These are phyloP conservation scores for Baudoinia panamericana DNA, from an alignment of 495 filamentous ascomycete genomes.

Conservation along the genomic window DNA sequence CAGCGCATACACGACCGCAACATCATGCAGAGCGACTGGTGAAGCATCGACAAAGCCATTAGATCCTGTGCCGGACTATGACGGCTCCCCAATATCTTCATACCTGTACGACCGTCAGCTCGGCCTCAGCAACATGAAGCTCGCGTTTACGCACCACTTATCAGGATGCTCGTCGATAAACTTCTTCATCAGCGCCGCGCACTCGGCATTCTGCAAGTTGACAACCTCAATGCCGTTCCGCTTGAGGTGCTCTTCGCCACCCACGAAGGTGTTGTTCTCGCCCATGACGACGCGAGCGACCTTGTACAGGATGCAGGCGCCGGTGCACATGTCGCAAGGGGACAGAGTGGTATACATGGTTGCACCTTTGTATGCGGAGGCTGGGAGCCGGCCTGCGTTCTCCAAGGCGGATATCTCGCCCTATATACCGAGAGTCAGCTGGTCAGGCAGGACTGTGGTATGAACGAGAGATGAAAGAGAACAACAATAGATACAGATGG, in stretches of 20 bases:
- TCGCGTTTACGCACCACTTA: slow-evolving; percentile 12
- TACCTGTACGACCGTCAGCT: slow-evolving; percentile 38
- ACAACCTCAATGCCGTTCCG: slow-evolving; percentile 63
- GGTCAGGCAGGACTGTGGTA: not conserved
- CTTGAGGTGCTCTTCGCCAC: slow-evolving; percentile 61
- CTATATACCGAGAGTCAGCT: slow-evolving; percentile 31
- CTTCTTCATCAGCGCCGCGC: slow-evolving; percentile 57
- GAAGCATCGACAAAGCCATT: slow-evolving; percentile 6
- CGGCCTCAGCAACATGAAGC: not conserved
- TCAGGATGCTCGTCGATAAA: slow-evolving; percentile 63
- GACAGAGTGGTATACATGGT: slow-evolving; percentile 85
- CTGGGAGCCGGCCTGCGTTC: slow-evolving; percentile 62
- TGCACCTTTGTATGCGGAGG: slow-evolving; percentile 53
- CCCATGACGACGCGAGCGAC: slow-evolving; percentile 72
- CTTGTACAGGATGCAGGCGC: slow-evolving; percentile 69
- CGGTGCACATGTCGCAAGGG: slow-evolving; percentile 82
- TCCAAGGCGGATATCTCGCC: slow-evolving; percentile 72
- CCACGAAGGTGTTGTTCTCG: slow-evolving; percentile 67
- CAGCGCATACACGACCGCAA: slow-evolving; percentile 18
- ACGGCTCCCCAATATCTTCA: slow-evolving; percentile 49
- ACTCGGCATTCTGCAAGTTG: slow-evolving; percentile 54
- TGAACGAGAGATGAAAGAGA: no score
- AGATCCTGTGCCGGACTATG: not conserved
- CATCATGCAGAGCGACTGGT: slow-evolving; percentile 18
- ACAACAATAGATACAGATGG: slow-evolving; percentile 19